These are phyloP conservation scores for Parsonsia alboflavescens DNA, from an alignment of 257 asterid genomes.

Conservation along the genomic window DNA sequence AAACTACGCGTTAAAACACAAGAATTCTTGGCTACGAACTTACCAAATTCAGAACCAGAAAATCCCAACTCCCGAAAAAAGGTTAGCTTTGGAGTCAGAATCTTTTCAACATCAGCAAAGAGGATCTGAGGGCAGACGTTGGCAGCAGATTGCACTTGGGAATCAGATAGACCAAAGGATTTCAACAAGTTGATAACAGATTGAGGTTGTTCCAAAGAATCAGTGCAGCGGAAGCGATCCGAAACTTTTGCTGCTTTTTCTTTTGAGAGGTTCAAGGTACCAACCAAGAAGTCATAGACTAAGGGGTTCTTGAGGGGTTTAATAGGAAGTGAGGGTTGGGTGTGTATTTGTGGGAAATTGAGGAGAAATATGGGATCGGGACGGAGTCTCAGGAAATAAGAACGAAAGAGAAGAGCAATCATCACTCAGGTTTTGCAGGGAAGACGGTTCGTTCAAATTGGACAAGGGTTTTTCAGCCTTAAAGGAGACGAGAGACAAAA, in stretches of 20 bases:
- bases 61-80: constrained; percentile 35
- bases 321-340: background rate
- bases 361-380: background rate
- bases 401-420: background rate
- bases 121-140: background rate
- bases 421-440: background rate
- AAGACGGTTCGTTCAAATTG: background rate
- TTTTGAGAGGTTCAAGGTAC: background rate
- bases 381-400: background rate
- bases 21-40: constrained; percentile 21
- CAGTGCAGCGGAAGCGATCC: background rate
- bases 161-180: constrained; percentile 3
- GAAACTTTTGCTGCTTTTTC: background rate
- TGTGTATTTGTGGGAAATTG: background rate
- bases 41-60: constrained; percentile 22
- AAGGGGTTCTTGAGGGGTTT: background rate
- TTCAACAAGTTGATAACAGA: background rate
- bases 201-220: background rate
- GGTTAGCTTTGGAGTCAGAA: background rate
- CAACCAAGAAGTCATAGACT: background rate
- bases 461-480: background rate
- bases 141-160: background rate
- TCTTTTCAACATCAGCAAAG: background rate
- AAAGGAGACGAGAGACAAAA: too few species aligned
- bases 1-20: constrained; percentile 19